A percentile compares a stretch with the other conserved stretches of the same genome.
phyloP scores from a whole-genome alignment of 768 basidiomycete species.

The Agrocybe praecox region DNA sequence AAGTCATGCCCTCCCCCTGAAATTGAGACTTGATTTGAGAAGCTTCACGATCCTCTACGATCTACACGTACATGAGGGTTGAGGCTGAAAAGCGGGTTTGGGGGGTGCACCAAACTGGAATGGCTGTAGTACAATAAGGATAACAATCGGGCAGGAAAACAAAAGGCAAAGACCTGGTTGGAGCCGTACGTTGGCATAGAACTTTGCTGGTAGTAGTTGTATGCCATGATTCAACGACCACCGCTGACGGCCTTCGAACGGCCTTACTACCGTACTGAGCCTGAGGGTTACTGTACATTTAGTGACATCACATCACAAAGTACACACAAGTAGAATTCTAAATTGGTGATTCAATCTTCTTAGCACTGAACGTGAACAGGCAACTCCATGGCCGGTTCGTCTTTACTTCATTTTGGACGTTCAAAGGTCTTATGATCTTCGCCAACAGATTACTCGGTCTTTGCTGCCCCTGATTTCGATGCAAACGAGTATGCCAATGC shows the following conservation, averaged over 20 bases:
- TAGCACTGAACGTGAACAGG: neutral
- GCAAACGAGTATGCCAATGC: constrained; percentile 91
- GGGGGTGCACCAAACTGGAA: constrained; percentile 46
- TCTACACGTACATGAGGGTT: constrained; percentile 51
- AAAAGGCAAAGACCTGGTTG: constrained; percentile 29
- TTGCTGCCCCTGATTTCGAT: constrained; percentile 77
- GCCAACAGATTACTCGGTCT: constrained; percentile 69
- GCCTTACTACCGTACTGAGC: neutral
- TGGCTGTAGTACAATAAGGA: constrained; percentile 22
- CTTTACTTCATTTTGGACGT: neutral
- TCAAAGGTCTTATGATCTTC: neutral
- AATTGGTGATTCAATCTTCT: neutral
- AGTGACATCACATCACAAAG: constrained; percentile 8
- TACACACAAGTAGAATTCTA: neutral
- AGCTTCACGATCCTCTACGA: constrained; percentile 18
- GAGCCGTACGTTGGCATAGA: constrained; percentile 53
- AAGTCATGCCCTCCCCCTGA: constrained; percentile 66
- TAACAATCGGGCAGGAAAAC: constrained; percentile 1
- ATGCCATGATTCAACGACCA: constrained; percentile 39
- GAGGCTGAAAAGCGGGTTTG: constrained; percentile 44
- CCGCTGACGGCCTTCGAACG: constrained; percentile 8
- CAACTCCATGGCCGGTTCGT: neutral
- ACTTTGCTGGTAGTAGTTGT: constrained; percentile 43
- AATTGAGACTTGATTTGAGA: constrained; percentile 12
- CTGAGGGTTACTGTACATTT: neutral